Base-by-base conservation (phyloP, 2,329 filamentous ascomycete genomes). In the Dactylellina cionopaga region DNA sequence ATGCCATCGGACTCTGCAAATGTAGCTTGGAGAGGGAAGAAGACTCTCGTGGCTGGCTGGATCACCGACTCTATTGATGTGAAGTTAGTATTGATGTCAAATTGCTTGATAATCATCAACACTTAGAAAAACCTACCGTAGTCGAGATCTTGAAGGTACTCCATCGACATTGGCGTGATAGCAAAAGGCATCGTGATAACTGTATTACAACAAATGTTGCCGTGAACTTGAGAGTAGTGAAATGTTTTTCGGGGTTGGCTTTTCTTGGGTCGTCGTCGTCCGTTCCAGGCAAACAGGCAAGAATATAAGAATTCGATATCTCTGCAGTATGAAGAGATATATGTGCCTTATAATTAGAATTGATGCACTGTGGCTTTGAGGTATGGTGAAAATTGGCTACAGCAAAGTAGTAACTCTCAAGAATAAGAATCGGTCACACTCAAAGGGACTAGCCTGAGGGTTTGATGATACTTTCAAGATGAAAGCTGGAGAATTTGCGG, bases 81-180 rank as follows among this genome's bases (percentile, higher is more conserved):
- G n/a, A 19, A 43, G 49, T 65, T 17, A 72, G 59, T 29, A 39
- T n/a, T n/a, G 24, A 44, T 55, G 15, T n/a, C n/a, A n/a, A n/a
- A n/a, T 7, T 52, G 22, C 19, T 44, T 44, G 24, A 10, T 1
- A 39, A 33, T 2, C 6, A 3, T 9, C 33, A 55, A 55, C 51
- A 27, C 19, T 44, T 5, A 24, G 17, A 5, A 35, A 19, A 39
- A 60, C 68, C 60, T 24, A 72, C 68, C 59, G 24, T 72, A 72
- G n/a, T 72, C 68, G 68, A 72, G 68, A 13, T 72, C 68, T 17
- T 72, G 59, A 33, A 72, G 68, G 46, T 72, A 72, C 52, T 72
- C 68, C 68, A 72, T 72, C 10, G 68, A 54, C 51, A 72, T 72
- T 65, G 68, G 68, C 22, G 59, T 65, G 24, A 72, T 46, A 65